phyloP scores from a whole-genome alignment of 345 rosid genomes.

The Litchi chinensis region DNA sequence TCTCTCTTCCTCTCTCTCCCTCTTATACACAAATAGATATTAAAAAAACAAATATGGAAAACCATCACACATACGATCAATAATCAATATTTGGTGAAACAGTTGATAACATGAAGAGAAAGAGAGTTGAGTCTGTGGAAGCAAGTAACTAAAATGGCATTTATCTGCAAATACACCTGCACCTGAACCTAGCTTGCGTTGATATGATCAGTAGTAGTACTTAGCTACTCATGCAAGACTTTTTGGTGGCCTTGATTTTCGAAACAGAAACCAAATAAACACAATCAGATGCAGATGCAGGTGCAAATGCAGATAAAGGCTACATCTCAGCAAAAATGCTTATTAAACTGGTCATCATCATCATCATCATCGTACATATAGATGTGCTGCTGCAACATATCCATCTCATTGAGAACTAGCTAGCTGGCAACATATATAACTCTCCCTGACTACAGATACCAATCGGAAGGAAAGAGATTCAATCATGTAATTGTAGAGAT shows the following conservation, averaged over 20 bases:
- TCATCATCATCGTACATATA: too few species aligned
- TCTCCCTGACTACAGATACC: too few species aligned
- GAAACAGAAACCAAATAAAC: background rate
- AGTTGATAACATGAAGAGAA: background rate
- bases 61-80: background rate
- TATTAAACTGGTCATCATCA: background rate
- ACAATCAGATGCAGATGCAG: constrained; percentile 36
- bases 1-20: background rate
- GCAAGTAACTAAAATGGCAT: constrained; percentile 24
- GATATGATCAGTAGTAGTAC: background rate
- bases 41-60: background rate
- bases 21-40: too few species aligned
- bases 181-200: constrained; percentile 13
- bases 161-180: constrained; percentile 37
- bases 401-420: background rate
- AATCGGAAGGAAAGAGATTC: too few species aligned
- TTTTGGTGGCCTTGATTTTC: constrained; percentile 10
- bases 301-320: constrained; percentile 44
- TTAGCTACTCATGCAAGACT: too few species aligned
- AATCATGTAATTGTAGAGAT: too few species aligned
- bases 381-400: too few species aligned
- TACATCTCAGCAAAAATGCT: constrained; percentile 16
- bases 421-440: background rate
- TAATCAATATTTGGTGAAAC: too few species aligned
- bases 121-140: background rate